phyloP scores from a whole-genome alignment of 331 rosid species.

The Pyrus hybrid region DNA sequence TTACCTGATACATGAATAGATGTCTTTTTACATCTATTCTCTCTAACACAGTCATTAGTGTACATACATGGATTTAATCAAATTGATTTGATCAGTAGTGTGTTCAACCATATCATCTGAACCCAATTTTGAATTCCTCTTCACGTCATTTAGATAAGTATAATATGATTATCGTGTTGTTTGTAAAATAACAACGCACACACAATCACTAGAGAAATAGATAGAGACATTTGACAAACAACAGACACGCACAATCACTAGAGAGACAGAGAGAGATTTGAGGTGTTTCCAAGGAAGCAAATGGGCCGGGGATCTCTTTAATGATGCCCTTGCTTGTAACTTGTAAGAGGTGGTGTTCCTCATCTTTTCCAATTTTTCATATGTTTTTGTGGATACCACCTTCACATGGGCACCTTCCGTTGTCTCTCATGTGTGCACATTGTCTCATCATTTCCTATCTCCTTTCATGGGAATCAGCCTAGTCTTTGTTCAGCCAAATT shows the following conservation, averaged over 20 bases:
- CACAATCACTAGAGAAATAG: too few relatives aligned
- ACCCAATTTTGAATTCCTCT: too few relatives aligned
- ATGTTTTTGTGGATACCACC: constrained; percentile 21
- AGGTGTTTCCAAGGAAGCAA: constrained; percentile 21
- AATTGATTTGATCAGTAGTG: too few relatives aligned
- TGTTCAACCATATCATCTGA: too few relatives aligned
- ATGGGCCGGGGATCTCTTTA: constrained; percentile 21
- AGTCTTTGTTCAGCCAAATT: constrained; percentile 6
- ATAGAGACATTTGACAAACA: too few relatives aligned
- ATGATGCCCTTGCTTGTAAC: background rate
- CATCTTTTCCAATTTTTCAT: background rate
- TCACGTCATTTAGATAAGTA: too few relatives aligned
- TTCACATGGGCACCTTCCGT: constrained; percentile 53
- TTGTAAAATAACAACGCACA: too few relatives aligned
- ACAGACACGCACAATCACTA: too few relatives aligned
- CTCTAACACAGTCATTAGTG: too few relatives aligned
- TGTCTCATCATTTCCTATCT: constrained; percentile 11
- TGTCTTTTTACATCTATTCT: background rate
- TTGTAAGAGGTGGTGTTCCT: background rate
- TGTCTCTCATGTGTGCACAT: constrained; percentile 35
- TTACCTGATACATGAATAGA: background rate
- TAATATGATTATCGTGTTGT: too few relatives aligned
- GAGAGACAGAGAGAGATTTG: background rate
- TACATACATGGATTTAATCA: too few relatives aligned
- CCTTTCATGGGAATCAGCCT: constrained; percentile 6